Base-by-base conservation (phyloP, 73 alveolate genomes). In the Symbiodinium pilosum region DNA sequence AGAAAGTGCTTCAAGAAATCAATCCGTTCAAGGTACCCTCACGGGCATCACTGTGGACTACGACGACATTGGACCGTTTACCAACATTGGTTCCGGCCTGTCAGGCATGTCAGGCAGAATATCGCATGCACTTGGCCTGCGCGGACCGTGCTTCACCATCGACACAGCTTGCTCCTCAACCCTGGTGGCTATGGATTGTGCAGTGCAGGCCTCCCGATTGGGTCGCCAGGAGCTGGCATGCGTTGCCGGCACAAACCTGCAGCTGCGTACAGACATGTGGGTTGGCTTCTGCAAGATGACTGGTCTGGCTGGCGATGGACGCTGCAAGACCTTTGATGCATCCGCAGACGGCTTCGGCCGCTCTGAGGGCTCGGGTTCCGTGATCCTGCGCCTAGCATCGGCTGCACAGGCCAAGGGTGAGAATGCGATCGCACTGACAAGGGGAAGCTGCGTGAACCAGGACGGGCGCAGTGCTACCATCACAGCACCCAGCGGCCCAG, bases 141-240 rank as follows among this genome's bases (percentile, higher is more conserved):
- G 98, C 52, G 98, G 98, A 83, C 98, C 98, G 4, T 92, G 98
- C 98, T 92, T 92, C 83, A 92, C 98, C 84, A 92, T 92, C 92
- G 98, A 92, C 84, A 92, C 98, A 2, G 98, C 98, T 18, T 92
- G 98, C 75, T 92, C 98, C 21, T 75, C 92, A 38, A 92, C 98
- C 36, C 26, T 92, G 92, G 98, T 92, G 84, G 98, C 98, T 36
- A 75, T 92, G 98, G 98, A 92, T 26, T 92, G 92, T 34, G 98
- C 98, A 20, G 98, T 92, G 36, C 98, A 92, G 69, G 98, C 92
- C 51, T 75, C 92, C 41, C 83, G 98, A 84, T 43, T 92, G 85
- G 98, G 98, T 5, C 89, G 92, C 36, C 98, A 92, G 59, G 98
- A 92, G 84, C 24, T 92, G 92, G 98, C 98, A 21, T 92, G 98